Conservation (phyloP, 78 protist species). For the Guillardia theta region DNA sequence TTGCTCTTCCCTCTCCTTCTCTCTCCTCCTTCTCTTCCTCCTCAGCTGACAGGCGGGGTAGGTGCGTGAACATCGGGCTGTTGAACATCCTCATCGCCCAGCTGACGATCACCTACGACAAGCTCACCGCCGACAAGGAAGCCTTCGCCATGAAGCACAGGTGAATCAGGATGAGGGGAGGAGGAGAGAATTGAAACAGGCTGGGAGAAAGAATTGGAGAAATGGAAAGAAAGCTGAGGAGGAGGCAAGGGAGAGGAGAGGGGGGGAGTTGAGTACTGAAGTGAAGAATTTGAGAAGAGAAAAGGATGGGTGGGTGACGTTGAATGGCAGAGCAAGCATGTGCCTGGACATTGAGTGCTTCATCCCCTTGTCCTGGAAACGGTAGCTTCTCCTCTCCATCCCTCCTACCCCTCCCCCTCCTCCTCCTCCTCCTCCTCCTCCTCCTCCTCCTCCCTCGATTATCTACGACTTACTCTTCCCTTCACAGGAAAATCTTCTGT, state of each 20-base stretch:
- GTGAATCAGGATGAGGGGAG: too few species aligned
- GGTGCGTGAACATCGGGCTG: too few species aligned
- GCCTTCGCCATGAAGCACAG: not conserved
- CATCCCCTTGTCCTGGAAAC: not conserved
- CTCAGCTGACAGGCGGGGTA: too few species aligned
- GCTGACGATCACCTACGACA: not conserved
- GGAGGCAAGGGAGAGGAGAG: too few species aligned
- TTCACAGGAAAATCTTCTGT: not conserved
- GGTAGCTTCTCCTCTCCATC: not conserved
- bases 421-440: not conserved
- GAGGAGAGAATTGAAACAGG: too few species aligned
- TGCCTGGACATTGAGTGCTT: not conserved
- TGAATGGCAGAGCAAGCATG: not conserved
- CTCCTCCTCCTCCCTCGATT: not conserved
- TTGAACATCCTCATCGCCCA: slow-evolving; percentile 23
- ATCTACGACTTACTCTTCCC: not conserved
- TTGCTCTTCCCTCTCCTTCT: too few species aligned
- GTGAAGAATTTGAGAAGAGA: not conserved
- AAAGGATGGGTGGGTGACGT: not conserved
- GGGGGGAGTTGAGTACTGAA: too few species aligned
- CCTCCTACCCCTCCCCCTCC: not conserved
- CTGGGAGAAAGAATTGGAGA: not conserved
- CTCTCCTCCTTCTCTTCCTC: too few species aligned
- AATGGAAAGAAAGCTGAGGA: not conserved
- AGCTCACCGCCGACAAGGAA: not conserved